Evolutionary conservation across 306 rosid species (phyloP).

Genomic region (Pueraria montana): DNA sequence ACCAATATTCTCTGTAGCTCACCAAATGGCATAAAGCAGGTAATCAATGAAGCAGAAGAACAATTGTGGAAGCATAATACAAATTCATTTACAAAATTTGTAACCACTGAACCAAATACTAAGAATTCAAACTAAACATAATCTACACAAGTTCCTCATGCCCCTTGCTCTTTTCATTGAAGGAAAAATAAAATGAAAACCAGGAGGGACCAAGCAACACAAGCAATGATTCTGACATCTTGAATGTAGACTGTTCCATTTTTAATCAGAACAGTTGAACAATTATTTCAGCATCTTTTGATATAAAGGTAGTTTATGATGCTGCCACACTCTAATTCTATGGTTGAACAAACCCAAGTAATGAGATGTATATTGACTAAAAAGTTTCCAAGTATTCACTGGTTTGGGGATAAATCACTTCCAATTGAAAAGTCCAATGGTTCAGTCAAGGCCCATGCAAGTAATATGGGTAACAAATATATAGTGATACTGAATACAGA

Average conservation of each 20-base stretch:
- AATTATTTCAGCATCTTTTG: conserved; percentile 3
- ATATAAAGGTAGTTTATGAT: conserved; percentile 11
- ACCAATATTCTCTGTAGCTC: not conserved
- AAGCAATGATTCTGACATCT: conserved; percentile 10
- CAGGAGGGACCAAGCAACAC: conserved; percentile 24
- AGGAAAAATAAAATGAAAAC: conserved; percentile 18
- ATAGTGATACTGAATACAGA: not conserved
- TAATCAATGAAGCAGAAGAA: conserved; percentile 27
- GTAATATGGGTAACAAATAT: too few relatives aligned
- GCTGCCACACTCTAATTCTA: conserved; percentile 10
- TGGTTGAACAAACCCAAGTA: conserved; percentile 12
- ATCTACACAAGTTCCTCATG: conserved; percentile 13
- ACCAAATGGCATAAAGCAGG: conserved; percentile 36
- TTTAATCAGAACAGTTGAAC: conserved; percentile 11
- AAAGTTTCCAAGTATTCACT: conserved; percentile 28
- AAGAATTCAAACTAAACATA: not conserved
- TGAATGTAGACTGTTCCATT: conserved; percentile 29
- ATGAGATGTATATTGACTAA: conserved; percentile 6
- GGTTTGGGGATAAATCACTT: conserved; percentile 27
- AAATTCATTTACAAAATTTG: conserved; percentile 8
- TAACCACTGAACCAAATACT: conserved; percentile 4
- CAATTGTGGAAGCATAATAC: conserved; percentile 19
- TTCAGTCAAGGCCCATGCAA: not conserved
- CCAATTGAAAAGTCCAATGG: conserved; percentile 12
- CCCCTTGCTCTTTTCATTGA: not conserved